These are phyloP conservation scores for Phalaenopsis equestris DNA, from an alignment of 106 monocot species.

Conservation along the genomic window DNA sequence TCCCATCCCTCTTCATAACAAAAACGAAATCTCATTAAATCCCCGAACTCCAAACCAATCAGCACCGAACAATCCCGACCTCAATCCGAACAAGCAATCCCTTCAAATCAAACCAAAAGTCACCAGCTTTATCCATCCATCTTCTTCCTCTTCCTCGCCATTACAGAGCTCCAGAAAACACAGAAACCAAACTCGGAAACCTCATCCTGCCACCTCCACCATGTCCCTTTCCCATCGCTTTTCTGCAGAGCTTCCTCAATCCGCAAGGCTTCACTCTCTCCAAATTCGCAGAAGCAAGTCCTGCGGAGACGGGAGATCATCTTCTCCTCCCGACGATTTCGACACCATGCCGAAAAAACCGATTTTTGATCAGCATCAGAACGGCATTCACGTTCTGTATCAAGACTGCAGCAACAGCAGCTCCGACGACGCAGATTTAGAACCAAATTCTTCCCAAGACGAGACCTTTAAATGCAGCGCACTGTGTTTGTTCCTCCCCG, in stretches of 20 bases:
- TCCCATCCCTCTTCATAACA: neutral
- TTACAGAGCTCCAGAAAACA: slow-evolving; percentile 2
- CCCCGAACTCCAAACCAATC: neutral
- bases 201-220: neutral
- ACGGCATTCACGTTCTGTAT: neutral
- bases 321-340: slow-evolving; percentile 39
- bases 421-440: neutral
- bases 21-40: slow-evolving; percentile 37
- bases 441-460: neutral
- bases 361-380: neutral
- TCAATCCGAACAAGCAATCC: neutral
- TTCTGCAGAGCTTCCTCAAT: neutral
- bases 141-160: slow-evolving; percentile 5
- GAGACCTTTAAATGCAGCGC: slow-evolving; percentile 44
- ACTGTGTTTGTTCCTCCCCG: slow-evolving; percentile 40
- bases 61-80: too few species aligned
- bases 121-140: neutral
- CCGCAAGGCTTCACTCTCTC: neutral
- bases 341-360: slow-evolving; percentile 36
- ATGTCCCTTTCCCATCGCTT: neutral
- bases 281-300: slow-evolving; percentile 49
- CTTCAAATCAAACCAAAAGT: slow-evolving; percentile 4
- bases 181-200: neutral
- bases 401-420: neutral
- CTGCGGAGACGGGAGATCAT: slow-evolving; percentile 53